Base-by-base conservation (phyloP, 2,329 filamentous ascomycete species). In the Ambrosiella cleistominuta region DNA sequence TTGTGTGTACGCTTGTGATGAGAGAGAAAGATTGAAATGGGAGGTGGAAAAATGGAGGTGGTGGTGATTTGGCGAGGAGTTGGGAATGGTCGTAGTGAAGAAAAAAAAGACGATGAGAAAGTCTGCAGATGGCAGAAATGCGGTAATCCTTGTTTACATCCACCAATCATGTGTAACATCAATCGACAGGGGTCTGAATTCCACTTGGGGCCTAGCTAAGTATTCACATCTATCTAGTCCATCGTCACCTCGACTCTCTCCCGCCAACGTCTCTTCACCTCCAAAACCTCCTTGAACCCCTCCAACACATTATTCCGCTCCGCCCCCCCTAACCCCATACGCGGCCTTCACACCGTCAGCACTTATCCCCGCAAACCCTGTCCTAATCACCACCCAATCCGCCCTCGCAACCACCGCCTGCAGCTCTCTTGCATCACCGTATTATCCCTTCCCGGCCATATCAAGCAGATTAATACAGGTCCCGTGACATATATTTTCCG, bases 371-470 rank as follows among this genome's bases (percentile, higher is more conserved):
- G 72, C 71, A 61, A 75, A 75, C 3, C 73, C 73, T n/a, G 71
- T 73, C 65, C 69, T 68, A 62, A 75, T 75, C 57, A 72, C 72
- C 49, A 70, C 61, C 72, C 77, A 70, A 67, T 75, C 68, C 58
- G 71, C 66, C 64, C 70, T 65, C 64, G 78, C 69, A 60, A 77
- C 65, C 63, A 70, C 62, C 57, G 68, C 68, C 62, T 72, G 71
- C 60, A 72, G 62, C 37, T 65, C 62, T 37, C 68, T 64, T 17
- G 70, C 70, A 58, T 70, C 67, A 56, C 63, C 62, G 57, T 70
- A 64, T 59, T 62, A 62, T 4, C 68, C 68, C 37, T 66, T 61
- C 13, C 68, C 66, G 44, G 68, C 69, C 19, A 71, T 64, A 53
- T 65, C 60, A 56, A 69, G 65, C 59, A 71, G 67, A 56, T 66